Evolutionary conservation across 352 stramenopile genomes (phyloP), one percentile per base, ranked within the genome.

Genomic region (Pythium brachiatum): DNA sequence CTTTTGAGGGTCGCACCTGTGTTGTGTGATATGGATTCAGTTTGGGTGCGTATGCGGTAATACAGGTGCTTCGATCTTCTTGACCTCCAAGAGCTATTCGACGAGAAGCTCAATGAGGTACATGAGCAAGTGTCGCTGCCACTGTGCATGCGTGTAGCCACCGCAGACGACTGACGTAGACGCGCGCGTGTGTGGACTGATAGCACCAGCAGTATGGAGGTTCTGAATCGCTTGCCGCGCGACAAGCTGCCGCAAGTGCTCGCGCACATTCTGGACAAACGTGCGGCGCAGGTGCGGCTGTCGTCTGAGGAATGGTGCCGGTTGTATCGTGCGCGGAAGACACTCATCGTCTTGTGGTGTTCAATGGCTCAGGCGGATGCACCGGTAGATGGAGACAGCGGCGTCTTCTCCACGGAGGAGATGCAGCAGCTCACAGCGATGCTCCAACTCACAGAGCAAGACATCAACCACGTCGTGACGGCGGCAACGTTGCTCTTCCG

Each of bases 221-320:
- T 76, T 16, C 57, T 90, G 7, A 90, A 89, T 34, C 63, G 53
- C 56, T 69, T 88, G 43, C 53, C 62, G 44, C 67, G 64, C 32
- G 78, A 86, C 27, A 85, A 78, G 38, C 58, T 90, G 44, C 57
- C 60, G 23, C 79, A 82, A 34, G 63, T 90, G 53, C 62, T 90
- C 25, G 46, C 67, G 32, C 76, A 83, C 55, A 74, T 90, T 51
- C 62, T 90, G 38, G 77, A 83, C 46, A 81, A 81, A 53, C 78
- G 84, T 57, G 63, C 68, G 21, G 27, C 52, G 9, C 64, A 72
- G 58, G 80, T 86, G 65, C 25, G 62, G 29, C 18, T 38, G n/a
- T n/a, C n/a, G n/a, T 32, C 31, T 20, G 4, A 39, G 11, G 5
- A 21, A 16, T 44, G 32, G 5, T 41, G 31, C 34, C n/a, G 12